phyloP scores from a whole-genome alignment of 148 eudicot genomes.

The Dianthus caryophyllus region DNA sequence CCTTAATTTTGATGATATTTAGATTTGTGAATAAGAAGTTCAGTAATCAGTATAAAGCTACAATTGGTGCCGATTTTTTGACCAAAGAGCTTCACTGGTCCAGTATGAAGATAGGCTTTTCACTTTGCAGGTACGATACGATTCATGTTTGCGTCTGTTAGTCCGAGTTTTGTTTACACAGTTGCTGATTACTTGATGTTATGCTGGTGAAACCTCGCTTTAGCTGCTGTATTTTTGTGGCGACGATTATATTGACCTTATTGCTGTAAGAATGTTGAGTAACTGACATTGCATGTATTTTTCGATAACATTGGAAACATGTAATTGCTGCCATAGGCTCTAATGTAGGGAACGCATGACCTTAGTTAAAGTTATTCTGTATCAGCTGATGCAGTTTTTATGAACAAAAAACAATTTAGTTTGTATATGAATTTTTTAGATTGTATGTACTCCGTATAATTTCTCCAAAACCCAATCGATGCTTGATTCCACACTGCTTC shows the following conservation, averaged over 20 bases:
- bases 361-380: no score
- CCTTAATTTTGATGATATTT: conserved; percentile 30
- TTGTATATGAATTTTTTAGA: no score
- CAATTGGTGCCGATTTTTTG: conserved; percentile 69
- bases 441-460: no score
- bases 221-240: neutral
- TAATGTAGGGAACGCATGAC: no score
- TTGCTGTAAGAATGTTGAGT: neutral
- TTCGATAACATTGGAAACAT: no score
- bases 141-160: neutral
- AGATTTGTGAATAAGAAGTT: conserved; percentile 69
- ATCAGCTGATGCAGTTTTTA: no score
- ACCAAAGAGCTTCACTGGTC: conserved; percentile 64
- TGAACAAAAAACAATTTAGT: no score
- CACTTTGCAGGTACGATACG: conserved; percentile 48
- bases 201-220: conserved; percentile 6
- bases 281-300: neutral
- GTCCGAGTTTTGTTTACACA: neutral
- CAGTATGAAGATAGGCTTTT: conserved; percentile 58
- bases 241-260: neutral
- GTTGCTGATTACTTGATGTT: neutral
- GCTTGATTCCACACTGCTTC: no score
- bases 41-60: conserved; percentile 64
- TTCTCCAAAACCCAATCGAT: no score
- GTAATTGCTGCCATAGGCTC: no score